Base-by-base conservation (phyloP, 2,329 filamentous ascomycete genomes). In the Fusarium sp. region DNA sequence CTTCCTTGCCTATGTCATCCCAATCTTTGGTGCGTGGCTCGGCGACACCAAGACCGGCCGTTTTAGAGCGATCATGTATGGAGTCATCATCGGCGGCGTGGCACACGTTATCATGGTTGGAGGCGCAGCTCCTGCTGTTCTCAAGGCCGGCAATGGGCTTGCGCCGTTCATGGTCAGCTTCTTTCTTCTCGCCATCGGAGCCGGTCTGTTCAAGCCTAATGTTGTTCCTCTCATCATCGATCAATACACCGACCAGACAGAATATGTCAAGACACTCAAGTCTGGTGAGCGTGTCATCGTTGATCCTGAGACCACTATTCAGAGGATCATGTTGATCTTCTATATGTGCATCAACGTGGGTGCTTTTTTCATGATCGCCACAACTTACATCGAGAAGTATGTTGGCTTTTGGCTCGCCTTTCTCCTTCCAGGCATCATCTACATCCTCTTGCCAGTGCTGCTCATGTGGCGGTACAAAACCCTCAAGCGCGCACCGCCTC, bases 21-120 rank as follows among this genome's bases (percentile, higher is more conserved):
- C 51, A 22, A 28, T 54, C 6, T 54, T 54, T n/a, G 51, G 51
- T 28, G 51, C 51, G 6, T 54, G 51, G 51, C 51, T 54, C 10
- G 35, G 51, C 6, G 51, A 54, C 8, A 39, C 51, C 7, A 54
- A 54, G 24, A 54, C 51, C 20, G 51, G 51, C 11, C 51, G 51
- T 22, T 54, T 39, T 24, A 54, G 24, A 28, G 51, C 51, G 2
- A 54, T 54, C 20, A 90, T 91, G 80, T 88, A 89, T 78, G 92
- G 92, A 72, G 90, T 93, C n/a, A 83, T 82, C 5, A 86, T 93
- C 45, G 92, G 92, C 62, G 89, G 92, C 80, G 51, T 92, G 36
- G 92, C 92, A 13, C 91, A 94, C 75, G 80, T 90, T n/a, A 88
- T 95, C 60, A 86, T 95, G 66, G 87, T 93, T 69, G 84, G 88